These are phyloP conservation scores for Cercospora sesami DNA, from an alignment of 2,329 filamentous ascomycete species.

Conservation along the genomic window DNA sequence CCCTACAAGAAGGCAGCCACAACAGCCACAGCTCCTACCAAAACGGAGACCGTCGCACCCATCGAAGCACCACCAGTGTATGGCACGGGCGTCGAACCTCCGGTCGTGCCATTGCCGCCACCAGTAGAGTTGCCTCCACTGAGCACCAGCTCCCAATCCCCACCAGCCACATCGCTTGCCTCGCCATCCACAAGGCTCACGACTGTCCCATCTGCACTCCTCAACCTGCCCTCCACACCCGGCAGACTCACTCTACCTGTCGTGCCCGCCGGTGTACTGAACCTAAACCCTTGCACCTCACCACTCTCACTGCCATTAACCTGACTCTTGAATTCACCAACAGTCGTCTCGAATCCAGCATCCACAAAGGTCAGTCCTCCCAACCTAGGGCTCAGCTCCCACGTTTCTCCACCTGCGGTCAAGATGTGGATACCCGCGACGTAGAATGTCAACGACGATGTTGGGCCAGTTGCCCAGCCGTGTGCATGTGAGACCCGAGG, in stretches of 20 bases:
- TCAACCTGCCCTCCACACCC: constrained; percentile 45
- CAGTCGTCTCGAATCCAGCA: constrained; percentile 49
- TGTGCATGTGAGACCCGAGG: constrained; percentile 52
- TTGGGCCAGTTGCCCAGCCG: constrained; percentile 55
- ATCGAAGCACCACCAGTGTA: constrained; percentile 4
- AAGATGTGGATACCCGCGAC: constrained; percentile 48
- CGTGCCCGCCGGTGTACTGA: constrained; percentile 37
- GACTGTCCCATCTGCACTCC: constrained; percentile 37
- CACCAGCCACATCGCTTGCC: constrained; percentile 30
- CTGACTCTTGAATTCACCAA: constrained; percentile 45
- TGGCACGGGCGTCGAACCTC: neutral
- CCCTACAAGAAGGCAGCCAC: neutral
- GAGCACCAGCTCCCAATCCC: constrained; percentile 32
- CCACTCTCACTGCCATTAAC: constrained; percentile 35
- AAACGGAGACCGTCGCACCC: neutral
- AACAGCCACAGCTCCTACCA: neutral
- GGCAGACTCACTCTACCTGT: constrained; percentile 37
- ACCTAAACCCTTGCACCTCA: constrained; percentile 25
- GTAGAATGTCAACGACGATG: constrained; percentile 47
- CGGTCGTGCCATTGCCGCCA: neutral
- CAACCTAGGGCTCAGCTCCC: constrained; percentile 49
- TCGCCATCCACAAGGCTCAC: constrained; percentile 31
- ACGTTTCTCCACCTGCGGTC: constrained; percentile 43
- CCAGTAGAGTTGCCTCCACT: neutral
- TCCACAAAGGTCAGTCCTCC: constrained; percentile 47